Evolutionary conservation across 2,329 filamentous ascomycete species (phyloP).

Genomic region (Fusarium circinatum): DNA sequence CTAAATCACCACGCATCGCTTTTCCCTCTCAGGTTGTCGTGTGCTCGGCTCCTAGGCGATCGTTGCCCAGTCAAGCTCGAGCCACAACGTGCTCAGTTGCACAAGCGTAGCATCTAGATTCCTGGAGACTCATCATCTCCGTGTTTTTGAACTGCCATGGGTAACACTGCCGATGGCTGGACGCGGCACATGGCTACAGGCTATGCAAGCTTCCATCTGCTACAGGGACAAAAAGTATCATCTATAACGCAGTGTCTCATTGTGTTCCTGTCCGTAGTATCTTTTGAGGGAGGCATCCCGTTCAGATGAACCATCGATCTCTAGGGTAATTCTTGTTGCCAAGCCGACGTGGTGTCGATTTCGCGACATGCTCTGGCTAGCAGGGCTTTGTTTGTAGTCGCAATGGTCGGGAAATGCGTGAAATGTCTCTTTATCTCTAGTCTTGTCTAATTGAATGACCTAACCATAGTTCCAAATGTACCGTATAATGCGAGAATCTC

Average conservation of each 20-base stretch:
- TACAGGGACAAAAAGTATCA: neutral
- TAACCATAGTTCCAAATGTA: neutral
- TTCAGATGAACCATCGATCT: neutral
- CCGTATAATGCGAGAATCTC: neutral
- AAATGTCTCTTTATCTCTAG: neutral
- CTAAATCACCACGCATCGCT: constrained; percentile 12
- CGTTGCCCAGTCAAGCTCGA: constrained; percentile 26
- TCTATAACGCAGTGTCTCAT: neutral
- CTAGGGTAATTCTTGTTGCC: constrained; percentile 14
- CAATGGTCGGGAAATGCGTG: neutral
- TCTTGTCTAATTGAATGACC: neutral
- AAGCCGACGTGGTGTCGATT: neutral
- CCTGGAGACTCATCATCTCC: constrained; percentile 12
- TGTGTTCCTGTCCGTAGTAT: neutral
- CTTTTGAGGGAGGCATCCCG: neutral
- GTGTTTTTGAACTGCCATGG: constrained; percentile 23
- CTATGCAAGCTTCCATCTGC: constrained; percentile 25
- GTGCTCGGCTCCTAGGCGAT: constrained; percentile 23
- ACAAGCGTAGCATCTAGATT: constrained; percentile 38
- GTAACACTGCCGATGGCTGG: constrained; percentile 27
- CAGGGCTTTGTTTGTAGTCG: neutral
- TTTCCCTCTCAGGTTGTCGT: constrained; percentile 5
- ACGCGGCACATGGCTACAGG: constrained; percentile 23
- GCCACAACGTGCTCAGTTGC: constrained; percentile 30
- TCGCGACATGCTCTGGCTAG: neutral